Conservation (phyloP, 495 filamentous ascomycete genomes). For the Lophiotrema nucula region DNA sequence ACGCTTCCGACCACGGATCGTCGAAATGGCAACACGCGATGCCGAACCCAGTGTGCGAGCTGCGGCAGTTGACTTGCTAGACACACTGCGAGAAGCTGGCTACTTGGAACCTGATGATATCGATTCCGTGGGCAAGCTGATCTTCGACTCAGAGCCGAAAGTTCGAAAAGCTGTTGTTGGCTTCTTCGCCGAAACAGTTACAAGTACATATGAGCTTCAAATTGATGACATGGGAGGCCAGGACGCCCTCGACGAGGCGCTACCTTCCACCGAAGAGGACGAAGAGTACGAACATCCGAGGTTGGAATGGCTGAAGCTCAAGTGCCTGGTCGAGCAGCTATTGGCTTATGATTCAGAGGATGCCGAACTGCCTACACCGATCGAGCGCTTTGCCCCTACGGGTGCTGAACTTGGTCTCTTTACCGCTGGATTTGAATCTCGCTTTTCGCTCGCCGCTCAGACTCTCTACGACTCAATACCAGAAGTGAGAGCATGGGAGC, state of each 20-base stretch:
- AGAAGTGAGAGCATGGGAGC: slow-evolving; percentile 82
- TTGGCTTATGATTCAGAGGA: slow-evolving; percentile 59
- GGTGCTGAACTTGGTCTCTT: slow-evolving; percentile 45
- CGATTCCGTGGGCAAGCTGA: slow-evolving; percentile 75
- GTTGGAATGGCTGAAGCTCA: slow-evolving; percentile 83
- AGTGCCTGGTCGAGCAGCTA: slow-evolving; percentile 83
- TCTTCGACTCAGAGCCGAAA: slow-evolving; percentile 81
- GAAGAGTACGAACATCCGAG: slow-evolving; percentile 74
- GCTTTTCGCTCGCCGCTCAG: slow-evolving; percentile 80
- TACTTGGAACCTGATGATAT: slow-evolving; percentile 88
- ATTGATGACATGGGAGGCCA: slow-evolving; percentile 83
- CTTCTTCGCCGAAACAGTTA: slow-evolving; percentile 84
- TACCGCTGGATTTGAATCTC: slow-evolving; percentile 64
- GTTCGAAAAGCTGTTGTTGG: slow-evolving; percentile 82
- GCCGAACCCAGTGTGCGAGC: slow-evolving; percentile 74
- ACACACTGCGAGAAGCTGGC: slow-evolving; percentile 76
- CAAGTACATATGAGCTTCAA: slow-evolving; percentile 74
- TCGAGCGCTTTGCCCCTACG: slow-evolving; percentile 24
- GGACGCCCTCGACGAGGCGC: slow-evolving; percentile 67
- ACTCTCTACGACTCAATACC: slow-evolving; percentile 77
- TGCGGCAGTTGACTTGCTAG: slow-evolving; percentile 73
- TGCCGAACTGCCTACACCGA: slow-evolving; percentile 42
- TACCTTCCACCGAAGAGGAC: slow-evolving; percentile 56
- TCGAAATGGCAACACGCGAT: slow-evolving; percentile 89
- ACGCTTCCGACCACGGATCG: slow-evolving; percentile 77